phyloP scores from a whole-genome alignment of 768 basidiomycete genomes.

The Lactarius vividus region DNA sequence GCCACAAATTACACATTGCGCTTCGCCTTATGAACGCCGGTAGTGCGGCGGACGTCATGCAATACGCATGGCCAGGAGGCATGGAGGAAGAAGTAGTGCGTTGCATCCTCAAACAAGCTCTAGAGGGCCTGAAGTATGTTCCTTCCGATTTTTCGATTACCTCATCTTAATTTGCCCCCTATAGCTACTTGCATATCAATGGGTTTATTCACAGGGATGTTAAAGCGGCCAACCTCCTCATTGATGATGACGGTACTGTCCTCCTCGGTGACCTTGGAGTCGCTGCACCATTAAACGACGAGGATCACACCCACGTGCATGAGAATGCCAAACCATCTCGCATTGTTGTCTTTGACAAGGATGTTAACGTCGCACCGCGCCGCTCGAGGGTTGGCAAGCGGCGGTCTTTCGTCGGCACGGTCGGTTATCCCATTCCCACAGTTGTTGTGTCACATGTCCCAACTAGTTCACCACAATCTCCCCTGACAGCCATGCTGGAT shows the following conservation, averaged over 20 bases:
- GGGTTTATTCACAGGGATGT: slow-evolving; percentile 92
- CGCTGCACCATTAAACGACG: slow-evolving; percentile 77
- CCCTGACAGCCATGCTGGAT: slow-evolving; percentile 81
- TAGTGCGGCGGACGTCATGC: slow-evolving; percentile 82
- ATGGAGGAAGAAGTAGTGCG: slow-evolving; percentile 88
- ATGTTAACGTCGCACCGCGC: slow-evolving; percentile 12
- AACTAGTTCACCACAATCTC: no score
- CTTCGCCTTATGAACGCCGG: slow-evolving; percentile 88
- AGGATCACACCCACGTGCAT: slow-evolving; percentile 39
- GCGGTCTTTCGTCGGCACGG: slow-evolving; percentile 91
- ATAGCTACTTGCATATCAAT: slow-evolving; percentile 82
- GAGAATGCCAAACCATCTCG: slow-evolving; percentile 27
- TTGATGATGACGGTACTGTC: slow-evolving; percentile 88
- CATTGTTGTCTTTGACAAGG: slow-evolving; percentile 37
- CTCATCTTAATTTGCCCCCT: slow-evolving; percentile 17
- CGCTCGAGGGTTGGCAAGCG: slow-evolving; percentile 66
- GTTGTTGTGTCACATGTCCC: background rate
- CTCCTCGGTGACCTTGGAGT: slow-evolving; percentile 92
- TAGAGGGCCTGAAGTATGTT: slow-evolving; percentile 82
- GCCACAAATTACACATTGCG: slow-evolving; percentile 82
- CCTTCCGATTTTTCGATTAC: slow-evolving; percentile 24
- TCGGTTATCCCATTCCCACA: slow-evolving; percentile 35
- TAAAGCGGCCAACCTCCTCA: slow-evolving; percentile 91
- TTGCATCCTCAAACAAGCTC: slow-evolving; percentile 79
- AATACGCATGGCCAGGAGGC: slow-evolving; percentile 81